Base-by-base conservation (phyloP, 2,329 filamentous ascomycete species). In the Trichoderma pleuroti region DNA sequence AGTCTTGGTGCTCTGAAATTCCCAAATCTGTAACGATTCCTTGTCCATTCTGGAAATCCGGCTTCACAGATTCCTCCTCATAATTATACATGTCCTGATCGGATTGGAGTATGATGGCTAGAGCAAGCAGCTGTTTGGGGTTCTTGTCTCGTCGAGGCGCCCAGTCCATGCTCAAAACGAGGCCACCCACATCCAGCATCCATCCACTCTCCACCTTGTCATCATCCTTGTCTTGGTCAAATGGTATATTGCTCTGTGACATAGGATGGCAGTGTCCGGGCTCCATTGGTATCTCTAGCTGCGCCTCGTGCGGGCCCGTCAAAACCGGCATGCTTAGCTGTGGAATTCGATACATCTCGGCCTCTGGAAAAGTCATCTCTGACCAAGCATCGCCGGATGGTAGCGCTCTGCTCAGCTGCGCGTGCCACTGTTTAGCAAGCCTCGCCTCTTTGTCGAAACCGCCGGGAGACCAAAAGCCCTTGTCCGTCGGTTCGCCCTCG, bases 1-100 rank as follows among this genome's bases (percentile, higher is more conserved):
- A 24, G 74, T 74, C 21, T 75, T 76, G 14, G 80, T 77, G 3
- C 79, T 77, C 1, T 77, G 70, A 68, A 88, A 82, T 64, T 81
- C 82, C 85, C 87, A 87, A 26, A 89, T 76, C 75, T 89, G 87
- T n/a, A 11, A 89, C 78, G 16, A 80, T 79, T 7, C 86, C 86
- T 49, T 82, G 77, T n/a, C n/a, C n/a, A n/a, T 78, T 80, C 57
- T 82, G 77, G 52, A 82, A 82, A 16, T 80, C 79, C 1, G 80
- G 76, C 21, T 77, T 80, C 54, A 79, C 71, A 3, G 78, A 79
- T 60, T 82, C 79, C 12, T 80, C 75, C n/a, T 82, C 78, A 42
- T 81, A 80, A 42, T 79, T 74, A 68, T 82, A 82, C 60, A 78
- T 78, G 4, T 83, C 82, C 52, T 88, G 86, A 68, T 88, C 86